Base-by-base conservation (phyloP, 192 early-diverging fungal species). In the Coemansia sp. region DNA sequence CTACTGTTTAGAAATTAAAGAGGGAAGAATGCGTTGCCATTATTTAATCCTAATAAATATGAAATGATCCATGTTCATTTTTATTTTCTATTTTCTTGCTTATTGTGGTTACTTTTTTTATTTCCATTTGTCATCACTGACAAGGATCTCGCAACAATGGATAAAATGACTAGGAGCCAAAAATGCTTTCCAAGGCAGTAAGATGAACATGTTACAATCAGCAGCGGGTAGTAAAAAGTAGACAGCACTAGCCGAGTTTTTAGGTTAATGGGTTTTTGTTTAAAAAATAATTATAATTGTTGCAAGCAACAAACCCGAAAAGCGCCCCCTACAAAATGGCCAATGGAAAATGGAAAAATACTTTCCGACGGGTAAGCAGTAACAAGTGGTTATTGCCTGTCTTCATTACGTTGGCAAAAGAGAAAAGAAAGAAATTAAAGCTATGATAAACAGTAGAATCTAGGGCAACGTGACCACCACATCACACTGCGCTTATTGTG, bases 371-470 rank as follows among this genome's bases (percentile, higher is more conserved):
- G 19, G 15, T 4, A 23, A 9, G 23, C 19, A 54, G 23, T 26
- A 21, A 26, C 5, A 21, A 0, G 21, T 32, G 32, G 32, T 32
- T 32, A 32, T 32, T 32, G 32, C 32, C 11, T 18, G 13, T 37
- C 15, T 18, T 47, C 44, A 21, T 13, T 23, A 41, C 8, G 13
- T 47, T 48, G 49, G 49, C 23, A 18, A 47, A 3, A 23, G 12
- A 3, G 26, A 21, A 15, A 47, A 62, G 44, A 62, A 38, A 62
- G 52, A 57, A 48, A 70, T 38, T 8, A n/a, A 61, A 59, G 57
- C 10, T 53, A n/a, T 38, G 39, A 38, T 59, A 59, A 40, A 16
- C 10, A 59, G 16, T 32, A 32, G 32, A 4, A 32, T 32, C 32
- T 32, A 59, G 57, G 57, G 39, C 39, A 59, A 59, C 39, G 57